Base-by-base conservation (phyloP, 768 basidiomycete species). In the Filobasidium floriforme region DNA sequence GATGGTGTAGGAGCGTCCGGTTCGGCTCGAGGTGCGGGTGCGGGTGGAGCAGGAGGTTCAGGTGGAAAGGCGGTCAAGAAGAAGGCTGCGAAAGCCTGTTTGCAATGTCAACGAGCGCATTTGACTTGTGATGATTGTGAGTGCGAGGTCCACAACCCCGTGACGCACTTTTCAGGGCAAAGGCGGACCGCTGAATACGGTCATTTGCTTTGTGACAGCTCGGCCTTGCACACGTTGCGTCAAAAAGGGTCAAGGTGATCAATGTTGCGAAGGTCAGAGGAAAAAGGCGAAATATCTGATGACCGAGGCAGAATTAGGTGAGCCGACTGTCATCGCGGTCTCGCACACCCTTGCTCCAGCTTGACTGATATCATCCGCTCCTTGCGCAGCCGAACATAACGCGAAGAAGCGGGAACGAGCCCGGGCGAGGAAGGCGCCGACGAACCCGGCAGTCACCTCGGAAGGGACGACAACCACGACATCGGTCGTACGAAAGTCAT, bases 241-340 rank as follows among this genome's bases (percentile, higher is more conserved):
- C 61, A 97, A 94, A 81, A 91, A 93, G 65, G 92, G 92, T 28
- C 88, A 93, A 72, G 88, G 87, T 1, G 84, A 85, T 62, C 87
- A 85, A 62, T 99, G 96, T 74, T 87, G 89, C 19, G 96, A 99
- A 75, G 96, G 96, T 1, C 88, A 89, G 69, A 86, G 96, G 73
- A 99, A 99, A 80, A 97, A 97, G 80, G 94, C 96, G 11, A 97
- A 98, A 75, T 99, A 98, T 79, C 85, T 99, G 18, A 82, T 94
- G 65, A 91, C 94, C 77, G 90, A 93, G 49, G 89, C 90, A 55
- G 93, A 98, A 77, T 86, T 93, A 64, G 89, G 92, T 90, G 76
- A 70, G 79, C 70, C 44, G 12, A 18, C 10, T 52, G 40, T 26
- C 26, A 28, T 43, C 55, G 32, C 55, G 6, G 26, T 37, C 55